Base-by-base conservation (phyloP, 768 basidiomycete genomes). In the Suillus weaverae region DNA sequence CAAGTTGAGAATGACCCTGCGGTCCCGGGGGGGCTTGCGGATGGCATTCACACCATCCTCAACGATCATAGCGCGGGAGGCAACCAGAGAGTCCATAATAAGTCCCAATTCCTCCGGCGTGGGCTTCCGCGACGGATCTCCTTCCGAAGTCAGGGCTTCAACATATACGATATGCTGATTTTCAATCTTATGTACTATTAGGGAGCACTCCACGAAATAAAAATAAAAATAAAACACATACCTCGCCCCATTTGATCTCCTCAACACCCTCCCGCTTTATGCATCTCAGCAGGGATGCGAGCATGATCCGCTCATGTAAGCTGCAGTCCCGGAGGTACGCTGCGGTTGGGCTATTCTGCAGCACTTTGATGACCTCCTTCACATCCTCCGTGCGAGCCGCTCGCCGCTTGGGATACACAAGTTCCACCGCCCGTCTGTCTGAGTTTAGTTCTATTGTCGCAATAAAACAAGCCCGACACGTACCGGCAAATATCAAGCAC, bases 401-500 rank as follows among this genome's bases (percentile, higher is more conserved):
- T 66, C 78, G 76, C 61, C 77, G 76, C 2, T 77, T 76, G 36
- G 81, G 72, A 65, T 85, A 84, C 7, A 89, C 88, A 20, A 93
- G 84, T 74, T 97, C 95, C 7, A 95, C 92, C 0, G 92, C 89
- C 0, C 95, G 90, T 69, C 92, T 92, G 1, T 41, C 4, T n/a
- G 61, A 39, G 20, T 13, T 39, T 48, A 59, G 61, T 14, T 26
- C 14, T 51, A 43, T 67, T 54, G 20, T 18, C 41, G 43, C 14
- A 39, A 44, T 22, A 44, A 44, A 43, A 11, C n/a, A 51, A 26
- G 30, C 54, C 11, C n/a, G 57, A 33, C 3, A 76, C 82, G 60
- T 64, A 91, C 88, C 96, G 83, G 78, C 95, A 97, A 54, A 97
- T 91, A 73, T 99, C 97, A 64, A 99, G 81, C 6, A 96, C 92